Base-by-base conservation (phyloP, 441 rosid genomes). In the Dalechampia spathulata region DNA sequence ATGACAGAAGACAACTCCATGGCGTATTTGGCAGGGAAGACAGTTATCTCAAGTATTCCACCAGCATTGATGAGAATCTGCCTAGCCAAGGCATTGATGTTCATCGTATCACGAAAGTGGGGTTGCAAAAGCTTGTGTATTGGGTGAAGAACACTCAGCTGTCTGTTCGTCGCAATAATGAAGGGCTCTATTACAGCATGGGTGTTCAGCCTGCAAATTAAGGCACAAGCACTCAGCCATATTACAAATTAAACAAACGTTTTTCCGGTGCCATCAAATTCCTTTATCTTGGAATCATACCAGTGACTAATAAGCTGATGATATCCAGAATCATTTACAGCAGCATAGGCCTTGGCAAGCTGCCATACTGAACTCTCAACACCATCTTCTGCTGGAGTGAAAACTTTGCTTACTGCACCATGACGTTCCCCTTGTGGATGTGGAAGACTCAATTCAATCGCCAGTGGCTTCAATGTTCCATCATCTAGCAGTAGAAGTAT, bases 161-260 rank as follows among this genome's bases (percentile, higher is more conserved):
- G 95, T 57, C 96, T 75, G 49, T 80, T 85, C 20, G 90, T 69
- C 17, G 96, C 96, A 8, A 91, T 82, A 46, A 87, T 58, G 52
- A 91, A 80, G 14, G 98, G 98, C 70, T 91, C 98, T 58, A 87
- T 91, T 7, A 68, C 84, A 5, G 93, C 96, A 66, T 91, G 96
- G 0, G 95, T 91, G 67, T 70, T 64, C 74, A 91, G 71, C 96
- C 96, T 90, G 65, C 60, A 62, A 70, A 52, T 4, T 19, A 3
- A 30, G 7, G 34, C 12, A 37, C 42, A 65, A 55, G 16, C 38
- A 23, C n/a, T 46, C 44, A 36, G 6, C 12, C 5, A 5, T 36
- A 6, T 36, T 36, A 8, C 4, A 3, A 30, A 30, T 8, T 4
- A 30, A 4, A 8, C 26, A 44, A 40, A 40, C 43, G 62, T 50